Evolutionary conservation across 2,329 filamentous ascomycete genomes (phyloP), one percentile per base, ranked within the genome.

Genomic region (Ascochyta fabae): DNA sequence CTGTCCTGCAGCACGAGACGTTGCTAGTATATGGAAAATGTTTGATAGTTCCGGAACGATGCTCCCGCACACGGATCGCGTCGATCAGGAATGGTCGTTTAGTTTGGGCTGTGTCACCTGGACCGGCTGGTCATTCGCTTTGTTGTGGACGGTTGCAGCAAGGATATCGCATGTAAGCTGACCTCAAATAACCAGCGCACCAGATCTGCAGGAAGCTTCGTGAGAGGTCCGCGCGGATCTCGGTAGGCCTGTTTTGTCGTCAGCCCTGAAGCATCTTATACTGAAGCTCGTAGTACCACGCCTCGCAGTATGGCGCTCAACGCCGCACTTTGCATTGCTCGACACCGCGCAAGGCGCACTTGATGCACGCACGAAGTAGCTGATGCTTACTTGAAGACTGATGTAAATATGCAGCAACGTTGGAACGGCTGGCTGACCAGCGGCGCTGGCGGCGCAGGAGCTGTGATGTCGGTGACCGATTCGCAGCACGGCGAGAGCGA

Each of bases 91-190:
- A 65, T 61, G 59, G 48, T 62, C 67, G 69, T 74, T 62, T 70
- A 66, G 63, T 59, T 59, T 24, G 51, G 56, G 50, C 58, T 73
- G 72, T 75, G 70, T 68, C 61, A 74, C 72, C 59, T 63, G 53
- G 61, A 58, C 60, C 56, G 56, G 56, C 62, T 69, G 71, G 69
- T 74, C 70, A 74, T 73, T 72, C 70, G 73, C 69, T 72, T 74
- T 69, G 67, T 68, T 53, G 57, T 56, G 60, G 58, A 60, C 53
- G 64, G 61, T 67, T 49, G 65, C 61, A 65, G 66, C 72, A 70
- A 71, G 70, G 71, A 67, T 72, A 42, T 61, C 67, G 63, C 61
- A 68, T 66, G 71, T 73, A 72, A 74, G 72, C 71, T 73, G 66
- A 70, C 67, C 58, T 60, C 58, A 67, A 72, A 71, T 70, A 63